phyloP scores from a whole-genome alignment of 352 stramenopile genomes.

The Phytophthora sojae region DNA sequence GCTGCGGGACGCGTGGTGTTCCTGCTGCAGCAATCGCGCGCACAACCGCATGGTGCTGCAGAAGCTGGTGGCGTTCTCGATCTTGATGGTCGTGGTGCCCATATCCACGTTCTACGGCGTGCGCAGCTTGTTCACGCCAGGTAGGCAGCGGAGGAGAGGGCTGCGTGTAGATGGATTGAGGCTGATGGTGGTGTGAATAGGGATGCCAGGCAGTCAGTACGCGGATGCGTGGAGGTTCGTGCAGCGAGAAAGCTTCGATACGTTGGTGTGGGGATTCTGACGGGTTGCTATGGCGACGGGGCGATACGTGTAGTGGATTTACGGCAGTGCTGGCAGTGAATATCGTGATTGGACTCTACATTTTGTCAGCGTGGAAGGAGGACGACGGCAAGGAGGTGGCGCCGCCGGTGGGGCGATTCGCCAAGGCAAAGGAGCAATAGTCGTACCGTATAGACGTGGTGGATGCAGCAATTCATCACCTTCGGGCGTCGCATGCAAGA shows the following conservation, averaged over 20 bases:
- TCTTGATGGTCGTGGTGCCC: conserved; percentile 71
- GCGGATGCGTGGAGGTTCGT: conserved; percentile 76
- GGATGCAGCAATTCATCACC: neutral
- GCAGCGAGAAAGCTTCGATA: neutral
- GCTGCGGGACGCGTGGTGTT: neutral
- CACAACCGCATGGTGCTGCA: conserved; percentile 79
- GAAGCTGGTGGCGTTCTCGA: conserved; percentile 78
- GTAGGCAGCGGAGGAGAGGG: conserved; percentile 26
- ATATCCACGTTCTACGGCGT: conserved; percentile 74
- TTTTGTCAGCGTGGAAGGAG: conserved; percentile 76
- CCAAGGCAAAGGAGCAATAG: conserved; percentile 60
- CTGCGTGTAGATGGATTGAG: neutral
- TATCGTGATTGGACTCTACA: conserved; percentile 79
- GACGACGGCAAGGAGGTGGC: conserved; percentile 59
- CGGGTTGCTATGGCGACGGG: neutral
- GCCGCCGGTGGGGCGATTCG: conserved; percentile 69
- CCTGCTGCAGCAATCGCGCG: conserved; percentile 57
- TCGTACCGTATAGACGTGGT: neutral
- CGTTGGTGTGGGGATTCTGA: neutral
- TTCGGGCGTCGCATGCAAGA: neutral
- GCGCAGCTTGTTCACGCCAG: conserved; percentile 50
- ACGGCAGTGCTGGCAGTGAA: conserved; percentile 79
- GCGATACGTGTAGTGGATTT: conserved; percentile 58
- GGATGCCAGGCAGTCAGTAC: conserved; percentile 37
- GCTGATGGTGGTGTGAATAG: conserved; percentile 27